A percentile compares a stretch with the other conserved stretches of the same genome.
phyloP scores from a whole-genome alignment of 2,329 filamentous ascomycete species.

The Dothideomycetidae sp. region DNA sequence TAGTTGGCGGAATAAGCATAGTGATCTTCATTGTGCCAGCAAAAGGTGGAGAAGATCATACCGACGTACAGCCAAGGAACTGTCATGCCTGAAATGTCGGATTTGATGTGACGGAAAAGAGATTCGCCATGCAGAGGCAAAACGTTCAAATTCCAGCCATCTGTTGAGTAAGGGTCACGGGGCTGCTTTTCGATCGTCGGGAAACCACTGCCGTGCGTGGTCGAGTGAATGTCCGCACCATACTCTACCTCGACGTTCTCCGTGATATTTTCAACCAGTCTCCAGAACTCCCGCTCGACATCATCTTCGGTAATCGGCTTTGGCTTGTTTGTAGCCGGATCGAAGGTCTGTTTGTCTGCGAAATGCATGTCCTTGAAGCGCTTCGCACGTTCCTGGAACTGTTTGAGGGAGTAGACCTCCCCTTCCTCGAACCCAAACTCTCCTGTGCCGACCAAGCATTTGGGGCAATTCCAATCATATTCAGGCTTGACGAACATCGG shows the following conservation, averaged over 20 bases:
- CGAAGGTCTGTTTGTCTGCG: slow-evolving; percentile 74
- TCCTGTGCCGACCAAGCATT: slow-evolving; percentile 87
- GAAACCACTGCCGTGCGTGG: slow-evolving; percentile 93
- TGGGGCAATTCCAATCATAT: slow-evolving; percentile 87
- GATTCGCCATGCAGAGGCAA: slow-evolving; percentile 83
- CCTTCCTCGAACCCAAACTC: slow-evolving; percentile 97
- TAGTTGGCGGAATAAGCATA: slow-evolving; percentile 97
- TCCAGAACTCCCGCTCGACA: slow-evolving; percentile 93
- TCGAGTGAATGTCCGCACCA: slow-evolving; percentile 94
- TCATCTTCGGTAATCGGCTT: slow-evolving; percentile 83
- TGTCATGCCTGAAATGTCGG: slow-evolving; percentile 97
- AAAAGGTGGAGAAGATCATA: slow-evolving; percentile 99
- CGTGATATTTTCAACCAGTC: slow-evolving; percentile 80
- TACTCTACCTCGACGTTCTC: slow-evolving; percentile 98
- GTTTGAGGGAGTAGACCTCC: slow-evolving; percentile 82
- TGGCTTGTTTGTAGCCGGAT: slow-evolving; percentile 67
- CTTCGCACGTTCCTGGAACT: slow-evolving; percentile 91
- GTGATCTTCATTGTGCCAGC: slow-evolving; percentile 98
- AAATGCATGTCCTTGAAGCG: slow-evolving; percentile 95
- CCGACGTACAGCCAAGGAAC: slow-evolving; percentile 98
- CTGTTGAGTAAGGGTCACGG: slow-evolving; percentile 68
- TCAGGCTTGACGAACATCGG: slow-evolving; percentile 64
- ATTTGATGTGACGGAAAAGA: slow-evolving; percentile 92
- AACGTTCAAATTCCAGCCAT: slow-evolving; percentile 93
- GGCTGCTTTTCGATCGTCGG: slow-evolving; percentile 88